Evolutionary conservation across 1,284 basidiomycete species (phyloP), one percentile per base, ranked within the genome.

Genomic region (Trametes pubescens): DNA sequence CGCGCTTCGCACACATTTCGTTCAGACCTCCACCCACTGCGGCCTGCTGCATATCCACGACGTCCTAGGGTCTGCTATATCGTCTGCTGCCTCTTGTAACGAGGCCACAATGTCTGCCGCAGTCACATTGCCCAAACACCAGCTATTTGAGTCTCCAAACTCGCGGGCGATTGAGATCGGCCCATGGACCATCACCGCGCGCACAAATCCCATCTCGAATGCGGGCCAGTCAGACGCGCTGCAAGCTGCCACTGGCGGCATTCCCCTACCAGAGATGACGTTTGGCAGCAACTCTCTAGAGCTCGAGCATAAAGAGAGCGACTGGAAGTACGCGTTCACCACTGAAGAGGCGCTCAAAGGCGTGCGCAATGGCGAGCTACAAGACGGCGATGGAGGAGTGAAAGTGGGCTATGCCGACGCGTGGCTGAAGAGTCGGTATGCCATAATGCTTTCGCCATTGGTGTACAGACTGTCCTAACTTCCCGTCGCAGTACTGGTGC

Each of bases 201-300:
- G 81, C 2, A 90, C 89, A 13, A 85, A 86, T 68, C 84, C 91
- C 18, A 94, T 94, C 73, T 88, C 91, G 37, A 95, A 90, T 69
- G 89, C 93, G 1, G 78, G 84, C 38, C 88, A 93, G 67, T 84
- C 85, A 56, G 89, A 98, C 71, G 84, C 84, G 2, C 78, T 93
- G 53, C 89, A 93, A 62, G 78, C 82, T 4, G 70, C 77, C 0
- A 79, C 93, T 5, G 86, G 68, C 11, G 75, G 88, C 4, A 85
- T 99, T 34, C 93, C 96, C 0, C 78, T 97, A 0, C 98, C 98
- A 2, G 97, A 99, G 76, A 99, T 99, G 95, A 96, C 93, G 0
- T 99, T 99, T 73, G 96, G 96, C 5, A 88, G 86, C 75, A 99
- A 99, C 77, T 78, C 78, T 21, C 83, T 99, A 1, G 79, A 83